These are phyloP conservation scores for Akebia trifoliata DNA, from an alignment of 164 flowering plant species.

Conservation along the genomic window DNA sequence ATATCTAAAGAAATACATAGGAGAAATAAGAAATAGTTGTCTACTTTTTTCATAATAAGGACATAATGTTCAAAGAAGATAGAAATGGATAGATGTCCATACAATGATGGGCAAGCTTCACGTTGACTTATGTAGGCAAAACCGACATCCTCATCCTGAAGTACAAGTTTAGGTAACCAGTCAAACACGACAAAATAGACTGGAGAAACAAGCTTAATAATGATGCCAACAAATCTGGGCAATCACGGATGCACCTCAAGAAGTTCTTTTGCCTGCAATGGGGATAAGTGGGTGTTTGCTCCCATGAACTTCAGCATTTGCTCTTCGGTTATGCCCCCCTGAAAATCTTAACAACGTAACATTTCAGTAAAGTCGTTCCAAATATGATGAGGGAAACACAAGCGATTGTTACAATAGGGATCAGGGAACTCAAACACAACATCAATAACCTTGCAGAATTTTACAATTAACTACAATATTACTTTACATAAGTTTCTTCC, in stretches of 20 bases:
- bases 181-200: neutral
- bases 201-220: neutral
- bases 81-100: slow-evolving; percentile 26
- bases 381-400: neutral
- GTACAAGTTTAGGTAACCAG: neutral
- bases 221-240: slow-evolving; percentile 1
- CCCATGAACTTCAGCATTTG: slow-evolving; percentile 98
- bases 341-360: slow-evolving; percentile 27
- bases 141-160: slow-evolving; percentile 83
- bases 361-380: slow-evolving; percentile 16
- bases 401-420: neutral
- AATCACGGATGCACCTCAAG: slow-evolving; percentile 63
- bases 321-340: slow-evolving; percentile 98
- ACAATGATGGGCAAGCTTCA: slow-evolving; percentile 94
- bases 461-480: too few relatives aligned
- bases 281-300: slow-evolving; percentile 70
- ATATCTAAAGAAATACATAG: too few relatives aligned
- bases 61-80: neutral
- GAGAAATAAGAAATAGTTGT: too few relatives aligned
- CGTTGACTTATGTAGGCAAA: slow-evolving; percentile 91
- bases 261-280: slow-evolving; percentile 70
- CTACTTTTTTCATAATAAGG: too few relatives aligned
- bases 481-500: too few relatives aligned
- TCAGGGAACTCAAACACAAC: too few relatives aligned
- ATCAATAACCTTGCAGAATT: too few relatives aligned